These are phyloP conservation scores for Penicillium sp. DNA, from an alignment of 2,329 filamentous ascomycete genomes.

Conservation along the genomic window DNA sequence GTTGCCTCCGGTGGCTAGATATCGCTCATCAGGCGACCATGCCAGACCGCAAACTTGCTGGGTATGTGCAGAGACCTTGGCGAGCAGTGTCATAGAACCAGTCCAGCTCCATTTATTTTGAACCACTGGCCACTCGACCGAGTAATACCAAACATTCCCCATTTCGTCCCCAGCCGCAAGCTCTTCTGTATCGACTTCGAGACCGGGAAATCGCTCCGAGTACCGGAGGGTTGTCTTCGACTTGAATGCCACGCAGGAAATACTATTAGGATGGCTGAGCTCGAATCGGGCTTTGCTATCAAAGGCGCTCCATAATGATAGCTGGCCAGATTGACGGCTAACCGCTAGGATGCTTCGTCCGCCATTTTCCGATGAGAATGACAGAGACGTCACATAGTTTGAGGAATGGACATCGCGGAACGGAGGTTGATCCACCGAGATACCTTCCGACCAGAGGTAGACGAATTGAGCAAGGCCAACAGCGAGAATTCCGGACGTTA, in stretches of 20 bases:
- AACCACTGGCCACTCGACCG: conserved; percentile 75
- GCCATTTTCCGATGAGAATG: conserved; percentile 82
- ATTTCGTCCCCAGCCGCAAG: conserved; percentile 83
- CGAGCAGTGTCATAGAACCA: conserved; percentile 76
- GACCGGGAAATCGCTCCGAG: conserved; percentile 54
- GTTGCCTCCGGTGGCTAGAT: conserved; percentile 88
- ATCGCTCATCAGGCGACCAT: conserved; percentile 76
- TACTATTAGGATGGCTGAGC: conserved; percentile 69
- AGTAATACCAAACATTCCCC: conserved; percentile 85
- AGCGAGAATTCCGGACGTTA: conserved; percentile 74
- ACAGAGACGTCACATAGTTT: conserved; percentile 78
- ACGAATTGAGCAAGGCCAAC: conserved; percentile 80
- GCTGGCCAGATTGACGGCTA: conserved; percentile 75
- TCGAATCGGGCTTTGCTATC: conserved; percentile 72
- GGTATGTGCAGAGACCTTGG: conserved; percentile 75
- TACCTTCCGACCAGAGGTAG: conserved; percentile 84
- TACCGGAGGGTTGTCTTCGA: conserved; percentile 60
- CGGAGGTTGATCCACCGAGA: conserved; percentile 66
- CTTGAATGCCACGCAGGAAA: conserved; percentile 83
- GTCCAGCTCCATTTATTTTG: conserved; percentile 70
- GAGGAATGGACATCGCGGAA: conserved; percentile 53
- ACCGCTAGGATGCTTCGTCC: conserved; percentile 81
- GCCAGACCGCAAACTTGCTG: conserved; percentile 94
- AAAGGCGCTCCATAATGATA: conserved; percentile 78
- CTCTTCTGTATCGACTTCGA: conserved; percentile 73